Conservation (phyloP, 768 basidiomycete species). For the Tremella mesenterica region DNA sequence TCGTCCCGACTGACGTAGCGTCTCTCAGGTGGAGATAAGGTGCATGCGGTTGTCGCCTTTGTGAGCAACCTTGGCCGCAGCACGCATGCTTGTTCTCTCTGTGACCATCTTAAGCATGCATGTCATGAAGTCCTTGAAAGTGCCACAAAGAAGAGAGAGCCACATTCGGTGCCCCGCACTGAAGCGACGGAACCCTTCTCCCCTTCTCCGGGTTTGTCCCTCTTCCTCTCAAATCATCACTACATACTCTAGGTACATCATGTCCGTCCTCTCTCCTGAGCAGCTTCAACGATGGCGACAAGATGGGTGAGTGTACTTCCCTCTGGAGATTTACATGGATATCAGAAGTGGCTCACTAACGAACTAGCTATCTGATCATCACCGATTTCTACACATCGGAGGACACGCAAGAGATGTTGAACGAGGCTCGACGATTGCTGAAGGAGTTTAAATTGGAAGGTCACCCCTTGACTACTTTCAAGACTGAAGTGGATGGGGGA, state of each 20-base stretch:
- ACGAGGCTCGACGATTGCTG: slow-evolving; percentile 64
- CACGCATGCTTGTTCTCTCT: too few relatives aligned
- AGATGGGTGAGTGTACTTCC: slow-evolving; percentile 15
- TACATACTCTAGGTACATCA: not conserved
- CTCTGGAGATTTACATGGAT: not conserved
- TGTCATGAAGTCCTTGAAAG: too few relatives aligned
- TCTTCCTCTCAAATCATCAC: too few relatives aligned
- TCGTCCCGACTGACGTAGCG: too few relatives aligned
- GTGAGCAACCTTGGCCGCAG: too few relatives aligned
- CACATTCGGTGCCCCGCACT: too few relatives aligned
- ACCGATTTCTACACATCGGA: slow-evolving; percentile 60
- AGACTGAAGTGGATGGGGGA: slow-evolving; percentile 52
- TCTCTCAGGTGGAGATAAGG: too few relatives aligned
- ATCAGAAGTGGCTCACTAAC: not conserved
- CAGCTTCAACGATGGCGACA: slow-evolving; percentile 20
- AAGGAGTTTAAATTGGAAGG: slow-evolving; percentile 65
- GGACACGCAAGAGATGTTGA: slow-evolving; percentile 57
- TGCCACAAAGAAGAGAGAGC: too few relatives aligned
- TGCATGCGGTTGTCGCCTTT: too few relatives aligned
- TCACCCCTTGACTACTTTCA: slow-evolving; percentile 90
- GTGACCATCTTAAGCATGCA: too few relatives aligned
- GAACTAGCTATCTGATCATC: slow-evolving; percentile 66
- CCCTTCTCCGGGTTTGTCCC: too few relatives aligned
- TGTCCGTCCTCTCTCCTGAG: slow-evolving; percentile 8
- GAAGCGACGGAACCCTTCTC: too few relatives aligned